Conservation (phyloP, 2,329 filamentous ascomycete genomes). For the Remersonia thermophila region DNA sequence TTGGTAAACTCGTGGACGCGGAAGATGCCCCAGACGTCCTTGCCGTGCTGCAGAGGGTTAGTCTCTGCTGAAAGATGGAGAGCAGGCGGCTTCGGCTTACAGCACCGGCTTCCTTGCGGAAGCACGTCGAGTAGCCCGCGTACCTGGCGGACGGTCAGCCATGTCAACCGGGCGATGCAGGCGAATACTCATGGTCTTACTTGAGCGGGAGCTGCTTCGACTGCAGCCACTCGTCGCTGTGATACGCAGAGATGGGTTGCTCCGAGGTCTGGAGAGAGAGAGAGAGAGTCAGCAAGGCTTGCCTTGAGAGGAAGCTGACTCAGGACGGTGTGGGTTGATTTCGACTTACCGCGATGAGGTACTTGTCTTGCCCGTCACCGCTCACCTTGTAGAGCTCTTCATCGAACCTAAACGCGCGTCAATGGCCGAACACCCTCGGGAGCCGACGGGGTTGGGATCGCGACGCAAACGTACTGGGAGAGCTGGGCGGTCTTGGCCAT, state of each 20-base stretch:
- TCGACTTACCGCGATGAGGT: slow-evolving; percentile 41
- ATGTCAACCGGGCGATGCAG: no score
- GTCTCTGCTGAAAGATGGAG: not conserved
- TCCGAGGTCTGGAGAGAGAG: slow-evolving; percentile 69
- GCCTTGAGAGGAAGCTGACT: no score
- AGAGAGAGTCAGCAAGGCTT: not conserved
- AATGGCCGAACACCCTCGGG: no score
- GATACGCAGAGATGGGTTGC: slow-evolving; percentile 85
- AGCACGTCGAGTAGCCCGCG: slow-evolving; percentile 88
- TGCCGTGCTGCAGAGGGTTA: slow-evolving; percentile 38
- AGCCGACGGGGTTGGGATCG: no score
- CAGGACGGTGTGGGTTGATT: not conserved
- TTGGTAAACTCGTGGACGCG: slow-evolving; percentile 97
- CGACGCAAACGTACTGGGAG: slow-evolving; percentile 52
- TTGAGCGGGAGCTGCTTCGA: slow-evolving; percentile 75
- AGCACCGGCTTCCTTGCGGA: slow-evolving; percentile 79
- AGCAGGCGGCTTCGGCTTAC: slow-evolving; percentile 2
- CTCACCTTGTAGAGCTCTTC: slow-evolving; percentile 97
- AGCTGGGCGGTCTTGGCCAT: slow-evolving; percentile 99
- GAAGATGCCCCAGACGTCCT: slow-evolving; percentile 90
- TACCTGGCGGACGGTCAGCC: no score
- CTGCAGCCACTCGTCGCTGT: slow-evolving; percentile 87
- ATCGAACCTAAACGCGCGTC: slow-evolving; percentile 71
- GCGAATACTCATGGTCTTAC: slow-evolving; percentile 3
- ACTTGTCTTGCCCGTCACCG: slow-evolving; percentile 80